Evolutionary conservation across 352 stramenopile species (phyloP), one percentile per base, ranked within the genome.

Genomic region (Blastocystis sp.): DNA sequence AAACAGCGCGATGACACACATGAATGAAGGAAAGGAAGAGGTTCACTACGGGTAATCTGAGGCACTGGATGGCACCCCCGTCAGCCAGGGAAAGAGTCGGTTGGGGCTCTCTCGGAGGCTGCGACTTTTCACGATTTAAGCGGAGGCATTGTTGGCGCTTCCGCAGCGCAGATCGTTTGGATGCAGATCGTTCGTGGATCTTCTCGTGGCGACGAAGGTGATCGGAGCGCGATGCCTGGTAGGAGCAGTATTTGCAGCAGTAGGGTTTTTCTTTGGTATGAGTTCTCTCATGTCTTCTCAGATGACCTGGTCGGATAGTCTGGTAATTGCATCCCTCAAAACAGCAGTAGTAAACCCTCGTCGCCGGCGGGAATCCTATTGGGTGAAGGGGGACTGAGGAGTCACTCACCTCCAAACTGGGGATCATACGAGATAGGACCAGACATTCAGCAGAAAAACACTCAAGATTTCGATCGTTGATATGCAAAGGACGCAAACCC

Each of bases 211-310:
- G 27, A n/a, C 59, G 18, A 6, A 84, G 34, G 44, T 84, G 73
- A 76, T 84, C 73, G 7, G 73, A 84, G n/a, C 73, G 73, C 6
- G 73, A 32, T 14, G 73, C 73, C 18, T 32, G 48, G 46, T 84
- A 84, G 24, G 54, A 69, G 44, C 73, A 84, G 21, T 56, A 72
- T 24, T 84, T 14, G 24, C 73, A 84, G 11, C 36, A 71, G 46
- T 73, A 84, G 0, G 73, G 73, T 56, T 84, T 84, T 84, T 84
- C 73, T 40, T 84, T 84, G 32, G 73, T 84, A 56, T 84, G 73
- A 76, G 40, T 84, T 29, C 73, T 44, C 46, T 84, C 73, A n/a
- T 84, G 73, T 46, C 73, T 53, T 49, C 51, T 84, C 21, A 84
- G 38, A 48, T 84, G 73, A 49, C 73, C 73, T 36, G 73, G 51